Evolutionary conservation across 2,329 filamentous ascomycete species (phyloP).

Genomic region (Stagonosporopsis cucurbitacearum): DNA sequence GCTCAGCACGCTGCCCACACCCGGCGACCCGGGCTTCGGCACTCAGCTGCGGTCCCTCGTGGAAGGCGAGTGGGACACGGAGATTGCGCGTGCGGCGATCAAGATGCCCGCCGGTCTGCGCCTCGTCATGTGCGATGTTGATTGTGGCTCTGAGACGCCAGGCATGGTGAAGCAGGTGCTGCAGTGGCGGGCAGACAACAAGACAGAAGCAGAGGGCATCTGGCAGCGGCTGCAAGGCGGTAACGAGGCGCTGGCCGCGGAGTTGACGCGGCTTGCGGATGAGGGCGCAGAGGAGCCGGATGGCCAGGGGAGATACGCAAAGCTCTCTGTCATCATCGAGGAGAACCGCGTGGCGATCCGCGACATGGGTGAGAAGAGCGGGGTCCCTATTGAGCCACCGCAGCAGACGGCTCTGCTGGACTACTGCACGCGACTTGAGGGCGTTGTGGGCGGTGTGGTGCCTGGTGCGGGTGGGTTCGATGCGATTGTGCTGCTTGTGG

Average conservation of each 20-base stretch:
- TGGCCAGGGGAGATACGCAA: conserved; percentile 43
- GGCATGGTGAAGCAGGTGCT: conserved; percentile 95
- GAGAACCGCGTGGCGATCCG: conserved; percentile 68
- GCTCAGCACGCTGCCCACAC: conserved; percentile 70
- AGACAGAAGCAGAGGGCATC: conserved; percentile 68
- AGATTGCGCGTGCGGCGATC: conserved; percentile 73
- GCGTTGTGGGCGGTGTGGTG: conserved; percentile 89
- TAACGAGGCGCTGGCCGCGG: conserved; percentile 73
- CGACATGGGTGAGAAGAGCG: conserved; percentile 75
- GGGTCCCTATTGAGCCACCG: conserved; percentile 86
- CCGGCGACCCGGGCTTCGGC: conserved; percentile 71
- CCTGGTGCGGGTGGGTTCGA: conserved; percentile 95
- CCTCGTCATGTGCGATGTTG: conserved; percentile 93
- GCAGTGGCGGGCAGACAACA: conserved; percentile 74
- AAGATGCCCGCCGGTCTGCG: conserved; percentile 75
- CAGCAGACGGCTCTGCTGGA: conserved; percentile 87
- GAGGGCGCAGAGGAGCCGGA: conserved; percentile 33
- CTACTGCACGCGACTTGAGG: conserved; percentile 71
- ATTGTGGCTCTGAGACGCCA: conserved; percentile 91
- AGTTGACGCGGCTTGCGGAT: conserved; percentile 62
- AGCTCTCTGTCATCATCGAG: conserved; percentile 60
- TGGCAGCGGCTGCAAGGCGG: conserved; percentile 77
- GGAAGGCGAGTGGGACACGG: conserved; percentile 76
- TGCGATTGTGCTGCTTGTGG: conserved; percentile 80
- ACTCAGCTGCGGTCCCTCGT: conserved; percentile 69